Evolutionary conservation across 176 grass and related monocot genomes (phyloP), one percentile per base, ranked within the genome.

Genomic region (Musa troglodytarum): DNA sequence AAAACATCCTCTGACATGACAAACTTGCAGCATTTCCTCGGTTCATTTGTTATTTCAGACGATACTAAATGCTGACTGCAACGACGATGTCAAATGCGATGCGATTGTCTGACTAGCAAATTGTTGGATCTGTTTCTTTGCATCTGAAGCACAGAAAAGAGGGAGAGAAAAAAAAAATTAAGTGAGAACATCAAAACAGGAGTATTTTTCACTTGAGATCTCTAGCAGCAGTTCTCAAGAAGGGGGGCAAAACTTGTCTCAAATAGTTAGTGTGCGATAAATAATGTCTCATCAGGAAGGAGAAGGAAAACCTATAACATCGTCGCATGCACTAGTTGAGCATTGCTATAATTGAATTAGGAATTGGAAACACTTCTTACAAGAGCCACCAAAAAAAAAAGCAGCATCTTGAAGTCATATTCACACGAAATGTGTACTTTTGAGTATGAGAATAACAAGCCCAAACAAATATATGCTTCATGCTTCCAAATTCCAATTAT

Each of bases 51-150:
- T 43, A 16, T 68, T 34, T 85, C n/a, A 97, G 68, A 97, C 83
- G 23, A 95, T 78, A 17, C 83, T 87, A 1, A 97, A 93, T 82
- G 87, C 93, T 84, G 93, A 90, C 77, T 87, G 89, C 59, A 96
- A 68, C 1, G 89, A 86, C 10, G 92, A 93, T 23, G 83, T 85
- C 73, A 97, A 82, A 51, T 81, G 90, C 11, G 88, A 90, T 69
- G 90, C 78, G 11, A 97, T 76, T 0, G 86, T 89, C 54, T 88
- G 85, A 81, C 87, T 72, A 63, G 93, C 87, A 5, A 93, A 93
- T 63, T 81, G 79, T 57, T 92, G 90, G 74, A 97, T 78, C 71
- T 93, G 92, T 79, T 93, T 97, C 90, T 90, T 97, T 54, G 93
- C 93, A 90, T 97, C 93, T 97, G 87, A 17, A 57, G 53, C 25